Conservation (phyloP, 2,329 filamentous ascomycete species). For the Myriosclerotinia curreyana region DNA sequence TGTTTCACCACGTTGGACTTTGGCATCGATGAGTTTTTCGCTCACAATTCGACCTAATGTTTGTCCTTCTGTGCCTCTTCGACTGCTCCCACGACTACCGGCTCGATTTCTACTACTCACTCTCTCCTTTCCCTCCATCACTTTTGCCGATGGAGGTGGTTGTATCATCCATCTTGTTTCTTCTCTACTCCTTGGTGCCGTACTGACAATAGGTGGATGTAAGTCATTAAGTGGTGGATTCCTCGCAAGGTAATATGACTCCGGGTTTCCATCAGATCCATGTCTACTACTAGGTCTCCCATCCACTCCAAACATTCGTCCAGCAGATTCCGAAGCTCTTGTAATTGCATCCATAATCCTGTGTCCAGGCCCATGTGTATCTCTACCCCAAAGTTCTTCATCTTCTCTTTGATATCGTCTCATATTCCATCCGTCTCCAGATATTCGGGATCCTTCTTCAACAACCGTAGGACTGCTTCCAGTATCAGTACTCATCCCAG, state of each 20-base stretch:
- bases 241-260: slow-evolving; percentile 37
- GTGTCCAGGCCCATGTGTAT: slow-evolving; percentile 48
- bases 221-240: slow-evolving; percentile 81
- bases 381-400: slow-evolving; percentile 77
- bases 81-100: slow-evolving; percentile 43
- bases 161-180: slow-evolving; percentile 90
- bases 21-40: slow-evolving; percentile 36
- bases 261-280: slow-evolving; percentile 27
- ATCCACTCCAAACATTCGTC: slow-evolving; percentile 54
- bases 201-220: slow-evolving; percentile 79
- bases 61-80: slow-evolving; percentile 36
- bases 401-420: slow-evolving; percentile 83
- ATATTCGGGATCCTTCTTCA: slow-evolving; percentile 45
- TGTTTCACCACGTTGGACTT: slow-evolving; percentile 35
- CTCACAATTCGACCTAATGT: slow-evolving; percentile 28
- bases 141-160: slow-evolving; percentile 80
- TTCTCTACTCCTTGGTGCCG: slow-evolving; percentile 63
- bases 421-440: slow-evolving; percentile 66
- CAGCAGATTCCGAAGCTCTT: slow-evolving; percentile 52
- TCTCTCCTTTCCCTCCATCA: slow-evolving; percentile 84
- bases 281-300: slow-evolving; percentile 38
- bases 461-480: slow-evolving; percentile 47
- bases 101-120: slow-evolving; percentile 56
- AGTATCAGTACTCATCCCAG: slow-evolving; percentile 39
- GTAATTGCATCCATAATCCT: slow-evolving; percentile 47